Conservation (phyloP, 2,329 filamentous ascomycete genomes). For the Sporothrix variecibatus region DNA sequence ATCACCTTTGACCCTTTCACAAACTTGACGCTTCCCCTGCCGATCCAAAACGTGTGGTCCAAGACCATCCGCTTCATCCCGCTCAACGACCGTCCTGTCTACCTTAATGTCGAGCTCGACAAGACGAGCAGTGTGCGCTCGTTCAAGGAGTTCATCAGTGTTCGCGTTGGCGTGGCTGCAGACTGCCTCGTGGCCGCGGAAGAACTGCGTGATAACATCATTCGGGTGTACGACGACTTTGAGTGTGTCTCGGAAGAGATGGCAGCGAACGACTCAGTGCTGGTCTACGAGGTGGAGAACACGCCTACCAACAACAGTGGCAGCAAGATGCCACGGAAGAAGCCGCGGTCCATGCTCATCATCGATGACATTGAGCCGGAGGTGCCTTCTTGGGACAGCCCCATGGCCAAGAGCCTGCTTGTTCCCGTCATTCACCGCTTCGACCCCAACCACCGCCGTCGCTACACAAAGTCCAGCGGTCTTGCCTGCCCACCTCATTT, state of each 20-base stretch:
- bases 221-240: conserved; percentile 77
- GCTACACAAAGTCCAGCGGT: conserved; percentile 30
- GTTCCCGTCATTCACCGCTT: conserved; percentile 70
- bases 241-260: conserved; percentile 72
- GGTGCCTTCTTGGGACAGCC: conserved; percentile 57
- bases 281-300: conserved; percentile 75
- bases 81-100: conserved; percentile 68
- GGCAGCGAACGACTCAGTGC: conserved; percentile 61
- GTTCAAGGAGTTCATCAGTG: conserved; percentile 71
- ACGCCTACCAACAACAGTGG: conserved; percentile 75
- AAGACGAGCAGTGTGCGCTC: conserved; percentile 70
- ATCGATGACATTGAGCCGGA: conserved; percentile 52
- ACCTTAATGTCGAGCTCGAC: conserved; percentile 76
- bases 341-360: conserved; percentile 53
- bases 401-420: conserved; percentile 65
- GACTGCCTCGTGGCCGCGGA: conserved; percentile 77
- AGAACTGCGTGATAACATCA: conserved; percentile 81
- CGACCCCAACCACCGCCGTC: conserved; percentile 34
- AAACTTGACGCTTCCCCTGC: conserved; percentile 86
- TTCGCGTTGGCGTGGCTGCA: conserved; percentile 63
- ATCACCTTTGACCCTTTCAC: conserved; percentile 99
- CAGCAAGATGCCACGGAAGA: conserved; percentile 50
- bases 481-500: conserved; percentile 60
- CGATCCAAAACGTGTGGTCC: conserved; percentile 80
- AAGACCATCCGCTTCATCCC: conserved; percentile 77